Conservation (phyloP, 805 yeast species). For the Saccharomycopsis fermentans region DNA sequence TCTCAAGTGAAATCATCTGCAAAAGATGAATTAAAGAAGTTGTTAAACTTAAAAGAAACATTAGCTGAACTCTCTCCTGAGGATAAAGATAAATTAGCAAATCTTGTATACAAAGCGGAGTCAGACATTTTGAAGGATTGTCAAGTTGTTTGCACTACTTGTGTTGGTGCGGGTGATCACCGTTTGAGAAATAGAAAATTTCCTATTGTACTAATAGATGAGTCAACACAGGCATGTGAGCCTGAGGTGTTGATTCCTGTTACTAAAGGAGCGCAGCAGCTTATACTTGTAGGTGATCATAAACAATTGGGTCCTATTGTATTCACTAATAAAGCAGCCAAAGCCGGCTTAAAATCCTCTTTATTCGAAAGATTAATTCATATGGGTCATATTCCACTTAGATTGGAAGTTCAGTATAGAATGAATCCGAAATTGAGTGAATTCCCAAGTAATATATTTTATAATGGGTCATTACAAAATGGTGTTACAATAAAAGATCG, state of each 20-base stretch:
- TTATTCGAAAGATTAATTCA: constrained; percentile 77
- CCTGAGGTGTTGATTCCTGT: constrained; percentile 87
- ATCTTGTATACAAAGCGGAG: constrained; percentile 40
- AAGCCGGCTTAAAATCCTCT: constrained; percentile 81
- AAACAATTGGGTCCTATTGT: constrained; percentile 93
- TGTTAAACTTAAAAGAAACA: constrained; percentile 48
- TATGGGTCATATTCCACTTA: constrained; percentile 73
- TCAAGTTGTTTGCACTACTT: constrained; percentile 81
- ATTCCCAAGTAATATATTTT: constrained; percentile 83
- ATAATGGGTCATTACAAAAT: constrained; percentile 85
- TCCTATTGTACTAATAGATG: constrained; percentile 79
- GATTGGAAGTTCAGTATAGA: constrained; percentile 88
- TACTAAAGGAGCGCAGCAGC: constrained; percentile 82
- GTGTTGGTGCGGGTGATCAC: constrained; percentile 83
- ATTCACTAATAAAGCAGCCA: constrained; percentile 66
- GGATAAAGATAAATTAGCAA: constrained; percentile 40
- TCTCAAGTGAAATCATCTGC: constrained; percentile 39
- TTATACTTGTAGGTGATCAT: constrained; percentile 88
- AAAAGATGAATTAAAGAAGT: constrained; percentile 46
- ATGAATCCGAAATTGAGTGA: constrained; percentile 87
- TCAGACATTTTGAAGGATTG: constrained; percentile 39
- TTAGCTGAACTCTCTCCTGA: constrained; percentile 54
- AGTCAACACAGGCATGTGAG: constrained; percentile 88
- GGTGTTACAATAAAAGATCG: constrained; percentile 80
- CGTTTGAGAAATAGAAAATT: constrained; percentile 49